Conservation (phyloP, 805 yeast species). For the Ogataea salicorniae region DNA sequence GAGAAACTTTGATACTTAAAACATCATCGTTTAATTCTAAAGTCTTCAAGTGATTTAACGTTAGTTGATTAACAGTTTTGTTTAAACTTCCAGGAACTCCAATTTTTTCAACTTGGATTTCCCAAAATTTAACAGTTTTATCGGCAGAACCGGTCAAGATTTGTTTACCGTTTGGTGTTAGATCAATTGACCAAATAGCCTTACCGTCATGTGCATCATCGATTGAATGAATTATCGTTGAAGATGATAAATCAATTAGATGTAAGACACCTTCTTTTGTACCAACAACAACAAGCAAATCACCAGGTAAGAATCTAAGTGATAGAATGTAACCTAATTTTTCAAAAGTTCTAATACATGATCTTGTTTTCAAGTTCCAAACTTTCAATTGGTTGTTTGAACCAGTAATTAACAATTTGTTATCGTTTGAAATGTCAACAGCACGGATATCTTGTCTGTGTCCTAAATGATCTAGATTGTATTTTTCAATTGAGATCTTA, state of each 20-base stretch:
- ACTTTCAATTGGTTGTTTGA: slow-evolving; percentile 85
- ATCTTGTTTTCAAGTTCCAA: slow-evolving; percentile 72
- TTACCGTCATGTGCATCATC: slow-evolving; percentile 68
- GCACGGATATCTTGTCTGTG: slow-evolving; percentile 89
- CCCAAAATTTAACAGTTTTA: slow-evolving; percentile 86
- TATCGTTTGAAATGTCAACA: slow-evolving; percentile 75
- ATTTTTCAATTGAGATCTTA: slow-evolving; percentile 40
- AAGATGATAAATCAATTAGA: slow-evolving; percentile 79
- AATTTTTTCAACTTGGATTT: slow-evolving; percentile 62
- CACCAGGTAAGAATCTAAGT: slow-evolving; percentile 85
- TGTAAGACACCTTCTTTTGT: slow-evolving; percentile 83
- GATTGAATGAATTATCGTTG: slow-evolving; percentile 63
- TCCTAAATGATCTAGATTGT: slow-evolving; percentile 70
- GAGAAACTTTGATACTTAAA: slow-evolving; percentile 70
- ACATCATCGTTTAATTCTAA: slow-evolving; percentile 86
- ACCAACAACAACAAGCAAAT: slow-evolving; percentile 78
- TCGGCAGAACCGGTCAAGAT: slow-evolving; percentile 94
- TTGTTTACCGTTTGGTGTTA: slow-evolving; percentile 78
- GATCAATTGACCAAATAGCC: slow-evolving; percentile 87
- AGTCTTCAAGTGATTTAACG: slow-evolving; percentile 68
- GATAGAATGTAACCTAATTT: slow-evolving; percentile 78
- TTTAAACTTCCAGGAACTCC: slow-evolving; percentile 61
- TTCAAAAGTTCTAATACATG: slow-evolving; percentile 81
- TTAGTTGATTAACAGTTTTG: slow-evolving; percentile 46
- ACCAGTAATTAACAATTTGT: slow-evolving; percentile 78